phyloP scores from a whole-genome alignment of 1,284 basidiomycete species.

The Xerocomus cyaneibrunnescens region DNA sequence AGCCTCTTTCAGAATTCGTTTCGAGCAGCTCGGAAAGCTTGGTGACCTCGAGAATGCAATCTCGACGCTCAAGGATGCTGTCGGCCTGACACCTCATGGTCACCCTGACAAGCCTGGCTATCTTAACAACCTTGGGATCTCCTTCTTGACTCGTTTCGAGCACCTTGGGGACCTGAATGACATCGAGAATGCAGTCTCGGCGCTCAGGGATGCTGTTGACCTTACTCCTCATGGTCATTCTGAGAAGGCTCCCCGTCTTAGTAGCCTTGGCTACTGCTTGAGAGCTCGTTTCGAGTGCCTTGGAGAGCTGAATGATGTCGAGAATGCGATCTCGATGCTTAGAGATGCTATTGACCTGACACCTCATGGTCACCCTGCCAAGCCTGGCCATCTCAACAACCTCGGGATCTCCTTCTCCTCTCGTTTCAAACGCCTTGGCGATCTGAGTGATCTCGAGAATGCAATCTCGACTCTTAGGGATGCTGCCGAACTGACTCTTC shows the following conservation, averaged over 20 bases:
- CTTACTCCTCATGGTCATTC: background rate
- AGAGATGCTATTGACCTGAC: background rate
- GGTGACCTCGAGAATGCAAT: background rate
- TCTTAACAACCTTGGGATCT: background rate
- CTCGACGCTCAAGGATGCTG: background rate
- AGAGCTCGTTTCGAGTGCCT: background rate
- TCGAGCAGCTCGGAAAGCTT: background rate
- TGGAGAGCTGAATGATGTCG: background rate
- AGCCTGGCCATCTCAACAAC: background rate
- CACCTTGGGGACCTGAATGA: background rate
- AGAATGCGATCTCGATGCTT: background rate
- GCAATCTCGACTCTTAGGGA: background rate
- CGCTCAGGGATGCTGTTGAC: background rate
- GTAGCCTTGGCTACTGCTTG: background rate
- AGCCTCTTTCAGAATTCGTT: background rate
- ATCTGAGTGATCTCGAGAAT: background rate
- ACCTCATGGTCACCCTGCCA: background rate
- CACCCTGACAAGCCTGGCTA: background rate
- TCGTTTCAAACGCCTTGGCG: background rate
- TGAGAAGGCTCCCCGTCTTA: background rate
- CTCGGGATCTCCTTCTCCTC: background rate
- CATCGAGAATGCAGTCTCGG: background rate
- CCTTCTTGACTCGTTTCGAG: background rate
- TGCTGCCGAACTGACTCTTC: background rate
- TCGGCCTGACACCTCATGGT: background rate